Evolutionary conservation across 306 rosid species (phyloP), one percentile per base, ranked within the genome.

Genomic region (Hippophae rhamnoides): DNA sequence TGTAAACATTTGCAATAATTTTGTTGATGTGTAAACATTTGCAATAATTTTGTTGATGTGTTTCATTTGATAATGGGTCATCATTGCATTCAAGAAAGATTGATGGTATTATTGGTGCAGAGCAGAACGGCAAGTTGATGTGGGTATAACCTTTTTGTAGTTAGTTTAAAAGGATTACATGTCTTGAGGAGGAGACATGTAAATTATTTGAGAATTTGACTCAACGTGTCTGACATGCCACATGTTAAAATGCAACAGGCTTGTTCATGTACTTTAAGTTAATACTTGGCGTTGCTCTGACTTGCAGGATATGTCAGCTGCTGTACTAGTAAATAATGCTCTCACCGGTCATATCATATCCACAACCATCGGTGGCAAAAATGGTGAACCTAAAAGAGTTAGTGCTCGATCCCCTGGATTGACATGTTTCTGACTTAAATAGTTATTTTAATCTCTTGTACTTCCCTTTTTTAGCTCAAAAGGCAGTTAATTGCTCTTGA

Each of bases 351-450:
- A 87, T 68, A 87, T 87, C 68, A 87, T 90, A 57, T 87, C 98
- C 60, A 87, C 96, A 40, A 90, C 95, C n/a, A 87, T 87, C 66
- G 98, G 96, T 62, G 98, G 98, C 57, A 83, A 85, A 77, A 85
- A 90, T 76, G 98, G 95, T 23, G 95, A 87, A 79, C 95, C 92
- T 40, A 90, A 90, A 83, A 82, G 61, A 90, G 98, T 87, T 55
- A 54, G 78, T 61, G 49, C 56, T 11, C 57, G 26, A 51, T 62
- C 63, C 65, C 57, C 58, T 62, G 58, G 59, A 18, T 26, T 26
- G 45, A 5, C 54, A 64, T 51, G 49, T 43, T 42, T 27, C 7
- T 51, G 56, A 42, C 55, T 13, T 31, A 31, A 31, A 31, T 31
- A 31, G 38, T 31, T 31, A 2, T 18, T 31, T 31, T 31, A 31